Conservation (phyloP, 169 alveolate species). For the Cyclospora cayetanensis region DNA sequence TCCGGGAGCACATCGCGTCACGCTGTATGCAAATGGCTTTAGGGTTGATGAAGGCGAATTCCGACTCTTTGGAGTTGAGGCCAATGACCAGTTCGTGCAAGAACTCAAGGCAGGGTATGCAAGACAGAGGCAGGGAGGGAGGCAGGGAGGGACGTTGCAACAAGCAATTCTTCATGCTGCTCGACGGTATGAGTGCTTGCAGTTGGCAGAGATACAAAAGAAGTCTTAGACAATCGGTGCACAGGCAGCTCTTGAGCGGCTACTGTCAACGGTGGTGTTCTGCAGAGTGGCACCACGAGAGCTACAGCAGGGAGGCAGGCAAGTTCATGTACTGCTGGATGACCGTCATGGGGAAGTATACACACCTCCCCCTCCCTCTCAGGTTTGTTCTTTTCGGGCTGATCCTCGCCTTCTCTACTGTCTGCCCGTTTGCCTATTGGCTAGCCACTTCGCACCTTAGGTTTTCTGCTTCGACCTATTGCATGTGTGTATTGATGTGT, state of each 20-base stretch:
- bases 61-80: slow-evolving; percentile 49
- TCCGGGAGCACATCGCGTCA: slow-evolving; percentile 37
- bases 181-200: too few species aligned
- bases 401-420: neutral
- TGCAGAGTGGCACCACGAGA: slow-evolving; percentile 64
- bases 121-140: too few species aligned
- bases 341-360: slow-evolving; percentile 81
- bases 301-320: slow-evolving; percentile 70
- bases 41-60: slow-evolving; percentile 68
- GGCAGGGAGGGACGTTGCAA: too few species aligned
- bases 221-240: too few species aligned
- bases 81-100: slow-evolving; percentile 39
- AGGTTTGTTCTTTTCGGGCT: neutral
- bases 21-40: slow-evolving; percentile 62
- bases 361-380: slow-evolving; percentile 48
- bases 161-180: too few species aligned
- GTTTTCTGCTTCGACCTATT: neutral
- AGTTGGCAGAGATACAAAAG: too few species aligned
- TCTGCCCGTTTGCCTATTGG: neutral
- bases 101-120: slow-evolving; percentile 60
- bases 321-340: slow-evolving; percentile 81
- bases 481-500: neutral
- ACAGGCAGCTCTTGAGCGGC: too few species aligned
- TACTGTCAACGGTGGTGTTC: neutral
- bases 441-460: neutral